A percentile compares a stretch with the other conserved stretches of the same genome.
Evolutionary conservation across 2,329 filamentous ascomycete genomes (phyloP).

Genomic region (Raffaelea ambrosiae): DNA sequence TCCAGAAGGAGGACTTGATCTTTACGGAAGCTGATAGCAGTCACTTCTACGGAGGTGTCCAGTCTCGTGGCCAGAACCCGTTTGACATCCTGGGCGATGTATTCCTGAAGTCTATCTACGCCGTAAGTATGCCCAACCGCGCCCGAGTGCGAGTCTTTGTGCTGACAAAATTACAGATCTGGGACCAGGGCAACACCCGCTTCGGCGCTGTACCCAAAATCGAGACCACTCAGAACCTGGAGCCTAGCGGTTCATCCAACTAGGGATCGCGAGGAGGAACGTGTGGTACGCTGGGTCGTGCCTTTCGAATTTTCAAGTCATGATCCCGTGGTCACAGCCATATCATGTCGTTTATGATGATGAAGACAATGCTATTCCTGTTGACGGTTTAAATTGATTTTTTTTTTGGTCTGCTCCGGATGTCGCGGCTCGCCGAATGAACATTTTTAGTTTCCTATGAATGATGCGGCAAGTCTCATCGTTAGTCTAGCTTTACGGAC

Average conservation of each 20-base stretch:
- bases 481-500: no score
- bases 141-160: not conserved
- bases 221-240: constrained; percentile 26
- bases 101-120: constrained; percentile 58
- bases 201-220: constrained; percentile 52
- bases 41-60: constrained; percentile 56
- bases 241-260: constrained; percentile 8
- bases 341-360: no score
- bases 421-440: no score
- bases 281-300: no score
- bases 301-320: not conserved
- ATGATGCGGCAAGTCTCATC: no score
- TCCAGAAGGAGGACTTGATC: constrained; percentile 55
- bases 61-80: constrained; percentile 47
- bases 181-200: constrained; percentile 51
- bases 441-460: no score
- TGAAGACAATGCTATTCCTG: no score
- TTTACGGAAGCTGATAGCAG: constrained; percentile 48
- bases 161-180: constrained; percentile 33
- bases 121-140: constrained; percentile 25
- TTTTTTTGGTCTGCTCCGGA: no score
- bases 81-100: constrained; percentile 59
- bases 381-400: not conserved
- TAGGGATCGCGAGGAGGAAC: not conserved
- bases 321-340: not conserved